Conservation (phyloP, 495 filamentous ascomycete genomes). For the Aspergillus biplanus region DNA sequence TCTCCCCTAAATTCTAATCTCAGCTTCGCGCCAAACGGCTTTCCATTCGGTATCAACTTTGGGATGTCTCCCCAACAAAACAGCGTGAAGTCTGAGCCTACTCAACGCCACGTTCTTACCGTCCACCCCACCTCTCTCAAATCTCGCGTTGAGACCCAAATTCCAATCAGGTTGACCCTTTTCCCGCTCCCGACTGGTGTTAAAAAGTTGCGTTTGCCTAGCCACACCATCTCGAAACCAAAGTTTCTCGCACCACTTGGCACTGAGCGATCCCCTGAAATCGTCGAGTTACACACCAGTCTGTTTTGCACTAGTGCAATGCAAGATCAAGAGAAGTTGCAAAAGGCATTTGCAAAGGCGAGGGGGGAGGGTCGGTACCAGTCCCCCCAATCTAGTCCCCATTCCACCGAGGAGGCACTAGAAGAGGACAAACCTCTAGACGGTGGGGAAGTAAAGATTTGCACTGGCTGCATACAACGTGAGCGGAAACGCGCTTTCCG, state of each 20-base stretch:
- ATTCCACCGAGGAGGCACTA: constrained; percentile 34
- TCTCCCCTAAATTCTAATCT: constrained; percentile 42
- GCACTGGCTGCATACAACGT: constrained; percentile 76
- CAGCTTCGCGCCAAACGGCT: constrained; percentile 37
- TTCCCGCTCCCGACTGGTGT: constrained; percentile 71
- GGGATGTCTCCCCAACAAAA: constrained; percentile 38
- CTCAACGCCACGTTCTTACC: constrained; percentile 46
- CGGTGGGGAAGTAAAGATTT: constrained; percentile 86
- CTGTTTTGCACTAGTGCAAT: constrained; percentile 95
- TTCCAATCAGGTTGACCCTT: constrained; percentile 76
- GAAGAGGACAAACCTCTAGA: constrained; percentile 75
- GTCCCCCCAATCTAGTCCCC: constrained; percentile 34
- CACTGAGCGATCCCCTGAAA: constrained; percentile 64
- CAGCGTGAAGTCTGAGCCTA: constrained; percentile 28
- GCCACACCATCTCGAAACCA: constrained; percentile 86
- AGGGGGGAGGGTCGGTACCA: constrained; percentile 39
- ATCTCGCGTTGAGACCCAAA: constrained; percentile 94
- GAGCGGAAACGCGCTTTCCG: constrained; percentile 85
- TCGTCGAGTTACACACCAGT: constrained; percentile 76
- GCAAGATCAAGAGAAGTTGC: constrained; percentile 64
- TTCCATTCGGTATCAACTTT: constrained; percentile 41
- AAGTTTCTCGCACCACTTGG: constrained; percentile 76
- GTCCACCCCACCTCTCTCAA: constrained; percentile 74
- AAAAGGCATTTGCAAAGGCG: constrained; percentile 70
- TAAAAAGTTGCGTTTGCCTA: constrained; percentile 80